Evolutionary conservation across 164 flowering plant species (phyloP), one percentile per base, ranked within the genome.

Genomic region (Magnolia kwangsiensis): DNA sequence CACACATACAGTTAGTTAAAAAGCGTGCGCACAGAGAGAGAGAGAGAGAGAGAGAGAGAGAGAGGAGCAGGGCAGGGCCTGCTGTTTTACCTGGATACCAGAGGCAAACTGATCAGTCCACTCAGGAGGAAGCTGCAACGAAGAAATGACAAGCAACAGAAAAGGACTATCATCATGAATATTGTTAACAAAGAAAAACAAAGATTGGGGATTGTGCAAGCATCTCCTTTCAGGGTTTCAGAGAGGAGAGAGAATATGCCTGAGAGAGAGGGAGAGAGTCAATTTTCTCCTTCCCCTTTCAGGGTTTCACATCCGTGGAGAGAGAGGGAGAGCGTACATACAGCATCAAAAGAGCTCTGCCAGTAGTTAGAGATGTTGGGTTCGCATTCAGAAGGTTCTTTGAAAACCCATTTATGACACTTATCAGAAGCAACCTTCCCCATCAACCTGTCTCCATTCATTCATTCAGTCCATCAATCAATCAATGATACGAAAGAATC

Each of bases 271-370:
- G 0, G 18, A 2, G 61, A 55, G 13, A 11, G 18, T 55, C 19
- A 55, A 16, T 13, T 16, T 55, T 55, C 18, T 55, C 18, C 61
- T 55, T 55, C 61, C 61, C 18, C 61, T 55, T 55, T 55, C 61
- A 55, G 61, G 45, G 61, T 55, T 55, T 55, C 13, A 7, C 61
- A 55, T 27, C 29, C 0, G 2, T 55, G 4, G 61, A 10, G 61
- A 55, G 61, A 55, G 61, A 55, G 61, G 1, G 61, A 55, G 61
- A 24, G 20, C 45, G 51, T 71, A 81, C 96, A 82, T 89, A 96
- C 99, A 84, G 99, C 97, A 88, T 94, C 99, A 87, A 94, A 96
- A 61, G 98, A 96, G 78, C 99, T 96, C 87, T 96, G 99, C 99
- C 99, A 96, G 87, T 96, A 96, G 82, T 92, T 94, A 76, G 99